Percentiles rank a stretch among this genome's conserved stretches.
Conservation (phyloP, 2,329 filamentous ascomycete species). For the Fusarium zealandicum region DNA sequence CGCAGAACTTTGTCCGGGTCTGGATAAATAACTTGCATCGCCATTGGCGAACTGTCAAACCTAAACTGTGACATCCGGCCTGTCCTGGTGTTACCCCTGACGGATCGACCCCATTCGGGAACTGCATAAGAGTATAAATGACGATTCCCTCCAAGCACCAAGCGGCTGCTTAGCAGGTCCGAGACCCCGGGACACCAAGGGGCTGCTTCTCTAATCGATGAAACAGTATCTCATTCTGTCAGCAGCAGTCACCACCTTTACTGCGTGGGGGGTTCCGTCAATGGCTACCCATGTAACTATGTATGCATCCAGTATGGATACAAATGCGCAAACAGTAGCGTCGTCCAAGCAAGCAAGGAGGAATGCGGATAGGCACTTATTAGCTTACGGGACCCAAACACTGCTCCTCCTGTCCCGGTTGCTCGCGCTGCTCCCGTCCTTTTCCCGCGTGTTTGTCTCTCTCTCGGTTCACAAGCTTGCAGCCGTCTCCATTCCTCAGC, state of each 20-base stretch:
- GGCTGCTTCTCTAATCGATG: slow-evolving; percentile 19
- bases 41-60: slow-evolving; percentile 14
- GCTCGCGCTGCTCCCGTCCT: slow-evolving; percentile 1
- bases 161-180: no score
- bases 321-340: background rate
- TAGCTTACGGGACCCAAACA: background rate
- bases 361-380: slow-evolving; percentile 33
- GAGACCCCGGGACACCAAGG: slow-evolving; percentile 23
- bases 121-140: slow-evolving; percentile 28
- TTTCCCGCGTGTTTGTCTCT: background rate
- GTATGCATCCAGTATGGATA: no score
- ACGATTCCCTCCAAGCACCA: slow-evolving; percentile 9
- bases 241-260: slow-evolving; percentile 7
- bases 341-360: background rate
- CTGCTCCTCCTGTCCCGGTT: slow-evolving; percentile 9
- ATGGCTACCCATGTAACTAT: no score
- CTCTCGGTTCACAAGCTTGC: slow-evolving; percentile 6
- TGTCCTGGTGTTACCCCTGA: slow-evolving; percentile 21
- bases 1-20: background rate
- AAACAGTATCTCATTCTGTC: slow-evolving; percentile 24
- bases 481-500: slow-evolving; percentile 37
- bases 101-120: slow-evolving; percentile 18
- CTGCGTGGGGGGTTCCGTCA: slow-evolving; percentile 14
- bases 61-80: slow-evolving; percentile 2
- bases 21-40: background rate